Percentiles rank a stretch among this genome's conserved stretches.
Evolutionary conservation across 768 basidiomycete species (phyloP).

Genomic region (Pisolithus tinctorius): DNA sequence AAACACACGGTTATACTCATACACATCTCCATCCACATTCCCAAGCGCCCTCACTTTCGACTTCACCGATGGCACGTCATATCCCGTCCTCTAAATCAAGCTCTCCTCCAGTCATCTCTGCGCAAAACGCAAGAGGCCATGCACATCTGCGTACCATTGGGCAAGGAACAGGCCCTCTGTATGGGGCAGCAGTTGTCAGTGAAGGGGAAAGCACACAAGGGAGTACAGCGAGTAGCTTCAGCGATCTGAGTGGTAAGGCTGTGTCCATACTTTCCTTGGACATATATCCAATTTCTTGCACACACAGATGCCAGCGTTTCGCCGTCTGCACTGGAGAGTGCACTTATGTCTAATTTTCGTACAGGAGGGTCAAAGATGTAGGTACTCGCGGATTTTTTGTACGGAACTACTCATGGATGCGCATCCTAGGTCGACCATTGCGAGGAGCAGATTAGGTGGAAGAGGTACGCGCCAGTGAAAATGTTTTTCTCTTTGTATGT

Average conservation of each 20-base stretch:
- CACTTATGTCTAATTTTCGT: constrained; percentile 67
- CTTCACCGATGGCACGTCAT: constrained; percentile 41
- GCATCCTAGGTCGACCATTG: constrained; percentile 26
- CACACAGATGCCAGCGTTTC: constrained; percentile 64
- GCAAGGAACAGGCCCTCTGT: constrained; percentile 27
- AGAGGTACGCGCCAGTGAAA: neutral
- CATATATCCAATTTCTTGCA: neutral
- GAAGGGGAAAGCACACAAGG: constrained; percentile 59
- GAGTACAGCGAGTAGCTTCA: constrained; percentile 77
- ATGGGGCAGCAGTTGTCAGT: constrained; percentile 33
- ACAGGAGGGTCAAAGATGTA: constrained; percentile 64
- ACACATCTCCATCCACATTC: constrained; percentile 28
- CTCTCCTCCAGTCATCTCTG: constrained; percentile 54
- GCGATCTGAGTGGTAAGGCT: constrained; percentile 72
- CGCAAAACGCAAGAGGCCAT: constrained; percentile 47
- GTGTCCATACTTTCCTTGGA: neutral
- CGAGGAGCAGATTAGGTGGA: constrained; percentile 22
- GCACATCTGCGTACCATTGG: constrained; percentile 39
- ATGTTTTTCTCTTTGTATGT: neutral
- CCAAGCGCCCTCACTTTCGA: constrained; percentile 5
- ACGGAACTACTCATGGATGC: neutral
- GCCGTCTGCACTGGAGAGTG: constrained; percentile 74
- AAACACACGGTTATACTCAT: neutral
- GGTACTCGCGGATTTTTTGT: constrained; percentile 26
- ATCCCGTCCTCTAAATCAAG: constrained; percentile 50